A percentile compares a stretch with the other conserved stretches of the same genome.
Evolutionary conservation across 139 green algal genomes (phyloP).

Genomic region (Chlorella sp.): DNA sequence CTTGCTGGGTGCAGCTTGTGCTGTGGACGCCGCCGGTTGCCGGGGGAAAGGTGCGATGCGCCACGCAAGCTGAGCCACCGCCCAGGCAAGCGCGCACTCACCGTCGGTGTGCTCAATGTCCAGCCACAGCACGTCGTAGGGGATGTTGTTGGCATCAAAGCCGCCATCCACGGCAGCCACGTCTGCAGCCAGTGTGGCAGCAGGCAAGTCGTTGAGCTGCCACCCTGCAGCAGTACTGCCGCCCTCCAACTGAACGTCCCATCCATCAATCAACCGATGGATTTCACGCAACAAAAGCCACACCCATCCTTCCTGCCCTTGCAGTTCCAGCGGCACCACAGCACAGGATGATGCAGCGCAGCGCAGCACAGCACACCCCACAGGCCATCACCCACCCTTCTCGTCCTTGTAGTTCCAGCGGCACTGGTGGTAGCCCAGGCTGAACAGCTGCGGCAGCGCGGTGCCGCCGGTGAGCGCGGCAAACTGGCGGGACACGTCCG

Average conservation of each 20-base stretch:
- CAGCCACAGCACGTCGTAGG: constrained; percentile 99
- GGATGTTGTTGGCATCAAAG: constrained; percentile 82
- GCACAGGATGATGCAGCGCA: too few relatives aligned
- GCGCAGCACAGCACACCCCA: too few relatives aligned
- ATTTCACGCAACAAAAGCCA: too few relatives aligned
- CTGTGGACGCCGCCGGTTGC: too few relatives aligned
- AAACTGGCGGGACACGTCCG: constrained; percentile 82
- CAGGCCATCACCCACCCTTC: constrained; percentile 17
- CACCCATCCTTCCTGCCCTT: background rate
- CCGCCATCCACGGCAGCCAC: constrained; percentile 31
- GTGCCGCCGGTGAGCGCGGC: constrained; percentile 86
- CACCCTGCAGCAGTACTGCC: too few relatives aligned
- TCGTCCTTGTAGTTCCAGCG: constrained; percentile 99
- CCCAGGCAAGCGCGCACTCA: too few relatives aligned
- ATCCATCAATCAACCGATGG: too few relatives aligned
- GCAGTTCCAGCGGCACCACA: background rate
- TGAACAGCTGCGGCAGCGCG: constrained; percentile 94
- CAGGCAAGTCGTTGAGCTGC: too few relatives aligned
- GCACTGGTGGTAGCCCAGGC: constrained; percentile 98
- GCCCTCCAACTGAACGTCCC: too few relatives aligned
- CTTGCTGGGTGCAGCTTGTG: too few relatives aligned
- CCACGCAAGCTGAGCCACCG: too few relatives aligned
- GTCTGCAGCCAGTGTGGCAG: background rate
- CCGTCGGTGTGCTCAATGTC: constrained; percentile 99
- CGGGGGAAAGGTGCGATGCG: too few relatives aligned